Evolutionary conservation across 345 rosid genomes (phyloP).

Genomic region (Citrus reticulata): DNA sequence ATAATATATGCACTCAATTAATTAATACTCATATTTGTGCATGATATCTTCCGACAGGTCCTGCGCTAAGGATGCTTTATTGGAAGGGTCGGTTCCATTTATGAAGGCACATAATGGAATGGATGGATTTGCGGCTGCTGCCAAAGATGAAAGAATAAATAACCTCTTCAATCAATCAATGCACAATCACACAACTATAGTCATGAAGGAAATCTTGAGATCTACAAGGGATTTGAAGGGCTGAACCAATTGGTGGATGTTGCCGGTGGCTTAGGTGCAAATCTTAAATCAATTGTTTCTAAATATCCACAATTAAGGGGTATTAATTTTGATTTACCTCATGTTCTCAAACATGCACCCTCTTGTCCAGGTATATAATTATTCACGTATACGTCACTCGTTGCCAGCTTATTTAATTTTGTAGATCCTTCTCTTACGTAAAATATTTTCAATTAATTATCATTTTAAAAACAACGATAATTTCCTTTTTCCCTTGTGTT

Average conservation of each 20-base stretch:
- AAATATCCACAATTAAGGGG: too few species aligned
- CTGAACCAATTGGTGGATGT: too few species aligned
- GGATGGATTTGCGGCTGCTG: slow-evolving; percentile 19
- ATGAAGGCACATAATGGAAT: slow-evolving; percentile 26
- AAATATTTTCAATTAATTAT: too few species aligned
- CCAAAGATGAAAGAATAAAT: slow-evolving; percentile 12
- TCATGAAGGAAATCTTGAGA: too few species aligned
- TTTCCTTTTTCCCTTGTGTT: background rate
- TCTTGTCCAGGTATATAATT: slow-evolving; percentile 29
- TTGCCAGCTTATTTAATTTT: too few species aligned
- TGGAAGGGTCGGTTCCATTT: slow-evolving; percentile 35
- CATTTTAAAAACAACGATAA: too few species aligned
- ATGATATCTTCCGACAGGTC: slow-evolving; percentile 10
- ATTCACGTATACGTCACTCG: background rate
- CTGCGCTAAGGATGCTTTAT: slow-evolving; percentile 23
- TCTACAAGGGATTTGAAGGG: too few species aligned
- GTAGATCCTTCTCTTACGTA: too few species aligned
- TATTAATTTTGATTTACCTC: slow-evolving; percentile 31
- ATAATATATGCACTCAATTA: too few species aligned
- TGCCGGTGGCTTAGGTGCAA: too few species aligned
- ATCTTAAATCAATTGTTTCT: too few species aligned
- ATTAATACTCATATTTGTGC: background rate
- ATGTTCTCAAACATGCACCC: slow-evolving; percentile 25
- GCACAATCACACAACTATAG: too few species aligned
- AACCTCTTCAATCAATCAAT: slow-evolving; percentile 21